phyloP scores from a whole-genome alignment of 2,329 filamentous ascomycete genomes.

The Monascus ruber region DNA sequence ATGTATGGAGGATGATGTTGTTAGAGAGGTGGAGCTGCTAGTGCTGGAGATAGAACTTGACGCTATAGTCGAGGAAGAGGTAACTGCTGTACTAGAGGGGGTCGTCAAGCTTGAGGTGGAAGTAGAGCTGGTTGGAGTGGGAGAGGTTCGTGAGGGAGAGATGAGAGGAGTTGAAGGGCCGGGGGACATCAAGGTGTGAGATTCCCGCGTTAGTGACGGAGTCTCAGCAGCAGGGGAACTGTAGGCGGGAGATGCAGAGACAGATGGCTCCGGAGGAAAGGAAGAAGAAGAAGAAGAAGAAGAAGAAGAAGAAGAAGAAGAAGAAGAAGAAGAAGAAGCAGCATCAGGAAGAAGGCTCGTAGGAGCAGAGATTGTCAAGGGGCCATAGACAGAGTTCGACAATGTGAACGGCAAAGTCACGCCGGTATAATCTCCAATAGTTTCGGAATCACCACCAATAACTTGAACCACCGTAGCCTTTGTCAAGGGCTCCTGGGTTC shows the following conservation, averaged over 20 bases:
- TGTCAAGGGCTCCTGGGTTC: constrained; percentile 1
- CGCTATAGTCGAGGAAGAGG: constrained; percentile 1
- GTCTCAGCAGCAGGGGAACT: constrained; percentile 5
- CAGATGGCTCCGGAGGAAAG: not conserved
- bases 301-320: constrained; percentile 2
- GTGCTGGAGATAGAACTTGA: constrained; percentile 2
- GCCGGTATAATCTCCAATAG: not conserved
- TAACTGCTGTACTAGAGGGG: not conserved
- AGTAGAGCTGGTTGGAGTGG: not conserved
- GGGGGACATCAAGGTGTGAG: not conserved
- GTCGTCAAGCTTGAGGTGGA: not conserved
- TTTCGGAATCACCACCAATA: constrained; percentile 1
- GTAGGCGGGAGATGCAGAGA: constrained; percentile 3
- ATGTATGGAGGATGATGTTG: not conserved
- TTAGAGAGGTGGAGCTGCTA: not conserved
- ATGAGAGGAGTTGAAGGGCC: not conserved
- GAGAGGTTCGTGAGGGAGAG: not conserved
- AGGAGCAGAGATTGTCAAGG: constrained; percentile 1
- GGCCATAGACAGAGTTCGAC: constrained; percentile 1
- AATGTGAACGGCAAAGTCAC: constrained; percentile 1
- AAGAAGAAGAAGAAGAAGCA: constrained; percentile 1
- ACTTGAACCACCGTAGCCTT: constrained; percentile 1
- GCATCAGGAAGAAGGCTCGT: constrained; percentile 2
- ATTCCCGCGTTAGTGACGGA: constrained; percentile 3
- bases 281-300: constrained; percentile 2